Evolutionary conservation across 2,329 filamentous ascomycete species (phyloP).

Genomic region (Pyricularia sp.): DNA sequence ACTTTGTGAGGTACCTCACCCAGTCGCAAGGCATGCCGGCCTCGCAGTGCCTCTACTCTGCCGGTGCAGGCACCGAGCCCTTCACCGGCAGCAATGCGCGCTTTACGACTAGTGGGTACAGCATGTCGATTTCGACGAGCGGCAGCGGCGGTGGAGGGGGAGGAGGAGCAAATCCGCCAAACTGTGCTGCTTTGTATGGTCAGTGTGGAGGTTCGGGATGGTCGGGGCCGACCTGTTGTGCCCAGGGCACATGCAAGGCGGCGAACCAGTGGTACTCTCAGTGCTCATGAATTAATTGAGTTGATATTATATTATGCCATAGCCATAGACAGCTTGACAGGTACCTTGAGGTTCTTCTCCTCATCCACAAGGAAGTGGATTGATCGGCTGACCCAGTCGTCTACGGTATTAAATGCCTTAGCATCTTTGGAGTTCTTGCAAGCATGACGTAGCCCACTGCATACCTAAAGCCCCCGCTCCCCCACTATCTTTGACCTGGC

Average conservation of each 20-base stretch:
- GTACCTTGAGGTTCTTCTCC: no score
- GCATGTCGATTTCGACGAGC: slow-evolving; percentile 4
- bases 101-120: slow-evolving; percentile 13
- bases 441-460: no score
- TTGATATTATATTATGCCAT: no score
- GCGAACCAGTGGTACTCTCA: slow-evolving; percentile 1
- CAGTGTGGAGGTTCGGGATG: slow-evolving; percentile 18
- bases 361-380: no score
- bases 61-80: slow-evolving; percentile 47
- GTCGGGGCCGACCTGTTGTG: slow-evolving; percentile 17
- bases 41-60: slow-evolving; percentile 41
- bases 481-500: no score
- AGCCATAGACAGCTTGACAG: no score
- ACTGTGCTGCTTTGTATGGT: slow-evolving; percentile 11
- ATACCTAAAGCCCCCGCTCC: no score
- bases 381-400: no score
- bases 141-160: neutral
- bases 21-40: slow-evolving; percentile 33
- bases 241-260: neutral
- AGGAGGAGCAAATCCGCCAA: neutral
- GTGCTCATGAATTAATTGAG: neutral
- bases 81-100: slow-evolving; percentile 35
- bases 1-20: slow-evolving; percentile 48
- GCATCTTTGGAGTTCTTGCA: no score
- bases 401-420: no score